Base-by-base conservation (phyloP, 176 grass and related monocot genomes). In the Pontederia crassipes region DNA sequence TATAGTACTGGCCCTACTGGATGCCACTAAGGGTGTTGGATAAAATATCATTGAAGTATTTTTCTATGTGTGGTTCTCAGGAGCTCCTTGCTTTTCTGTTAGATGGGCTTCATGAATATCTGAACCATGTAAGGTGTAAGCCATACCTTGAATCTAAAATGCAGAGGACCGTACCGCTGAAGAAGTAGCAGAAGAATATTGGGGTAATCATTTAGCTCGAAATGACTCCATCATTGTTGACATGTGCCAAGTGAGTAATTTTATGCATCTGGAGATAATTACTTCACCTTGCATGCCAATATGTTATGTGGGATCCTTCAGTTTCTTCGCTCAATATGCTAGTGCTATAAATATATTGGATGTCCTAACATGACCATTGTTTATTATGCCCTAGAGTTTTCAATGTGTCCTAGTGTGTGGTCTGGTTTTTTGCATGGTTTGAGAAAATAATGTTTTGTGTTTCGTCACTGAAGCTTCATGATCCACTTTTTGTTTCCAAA, bases 31-130 rank as follows among this genome's bases (percentile, higher is more conserved):
- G 50, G 48, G 46, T 14, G 8, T 35, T 16, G 18, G 13, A 52
- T 12, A 56, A 14, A 50, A 24, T 59, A 40, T 60, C 17, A 51
- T 60, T 70, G 26, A 56, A 16, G 24, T 48, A 49, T 51, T 45
- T 69, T 46, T 59, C 70, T 14, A 49, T 59, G 20, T 1, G 47
- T 55, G 60, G 49, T 71, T 75, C 62, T 35, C 20, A 98, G 81
- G 87, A 98, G 60, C 93, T 97, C 70, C 81, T 97, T 70, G 87
- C 93, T 76, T 98, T 97, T 82, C 72, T 98, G 72, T 81, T 98
- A 72, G 93, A 98, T 71, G 87, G 93, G 26, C 93, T 98, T 24
- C 93, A 98, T 65, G 93, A 92, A 75, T 87, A 98, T 79, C 81
- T 98, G 61, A 98, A 98, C 52, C 79, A 86, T 64, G 87, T 98